phyloP scores from a whole-genome alignment of 306 rosid species.

The Sicyos edulis region DNA sequence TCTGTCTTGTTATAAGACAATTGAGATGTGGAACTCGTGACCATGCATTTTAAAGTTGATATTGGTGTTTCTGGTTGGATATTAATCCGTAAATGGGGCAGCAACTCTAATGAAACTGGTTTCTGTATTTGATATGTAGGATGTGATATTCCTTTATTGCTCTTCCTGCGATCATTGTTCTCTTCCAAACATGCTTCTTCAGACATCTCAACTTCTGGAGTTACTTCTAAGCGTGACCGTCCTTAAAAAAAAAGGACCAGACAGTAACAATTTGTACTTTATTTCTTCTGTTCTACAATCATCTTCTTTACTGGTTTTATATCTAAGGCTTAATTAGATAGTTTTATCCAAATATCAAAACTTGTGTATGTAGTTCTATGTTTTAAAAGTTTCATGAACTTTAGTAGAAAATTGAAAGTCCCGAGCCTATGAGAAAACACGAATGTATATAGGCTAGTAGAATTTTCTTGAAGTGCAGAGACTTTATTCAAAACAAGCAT shows the following conservation, averaged over 20 bases:
- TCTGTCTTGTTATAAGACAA: constrained; percentile 47
- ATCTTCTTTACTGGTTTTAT: not conserved
- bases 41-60: constrained; percentile 49
- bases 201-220: constrained; percentile 60
- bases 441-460: too few relatives aligned
- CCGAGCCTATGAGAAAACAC: too few relatives aligned
- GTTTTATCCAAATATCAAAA: too few relatives aligned
- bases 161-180: constrained; percentile 14
- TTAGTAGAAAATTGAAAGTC: not conserved
- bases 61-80: constrained; percentile 47
- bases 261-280: not conserved
- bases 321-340: too few relatives aligned
- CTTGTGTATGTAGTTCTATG: too few relatives aligned
- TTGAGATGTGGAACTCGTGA: constrained; percentile 28
- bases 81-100: constrained; percentile 53
- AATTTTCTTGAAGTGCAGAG: too few relatives aligned
- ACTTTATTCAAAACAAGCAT: too few relatives aligned
- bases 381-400: not conserved
- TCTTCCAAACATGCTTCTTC: constrained; percentile 23
- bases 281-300: not conserved
- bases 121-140: constrained; percentile 14
- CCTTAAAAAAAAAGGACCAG: constrained; percentile 25
- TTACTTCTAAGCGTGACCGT: constrained; percentile 37
- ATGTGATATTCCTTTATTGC: not conserved
- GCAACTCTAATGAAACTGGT: constrained; percentile 45